Evolutionary conservation across 345 rosid species (phyloP).

Genomic region (Populus alba): DNA sequence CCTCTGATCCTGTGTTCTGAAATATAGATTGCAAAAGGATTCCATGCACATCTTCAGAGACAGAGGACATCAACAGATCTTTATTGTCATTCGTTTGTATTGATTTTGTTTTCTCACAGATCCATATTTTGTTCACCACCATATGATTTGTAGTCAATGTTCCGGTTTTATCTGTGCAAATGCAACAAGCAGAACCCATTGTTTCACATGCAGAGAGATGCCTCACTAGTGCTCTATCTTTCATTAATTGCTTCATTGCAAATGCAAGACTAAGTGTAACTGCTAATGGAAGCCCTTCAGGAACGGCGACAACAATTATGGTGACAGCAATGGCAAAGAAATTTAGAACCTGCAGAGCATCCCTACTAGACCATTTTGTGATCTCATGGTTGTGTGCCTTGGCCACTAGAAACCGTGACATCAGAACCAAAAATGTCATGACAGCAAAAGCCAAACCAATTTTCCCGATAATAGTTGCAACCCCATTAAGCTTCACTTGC

Average conservation of each 20-base stretch:
- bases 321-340: conserved; percentile 90
- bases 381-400: conserved; percentile 50
- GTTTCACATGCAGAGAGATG: conserved; percentile 96
- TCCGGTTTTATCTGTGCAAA: conserved; percentile 97
- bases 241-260: conserved; percentile 92
- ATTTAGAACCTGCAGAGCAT: conserved; percentile 65
- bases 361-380: conserved; percentile 56
- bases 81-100: conserved; percentile 15
- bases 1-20: conserved; percentile 72
- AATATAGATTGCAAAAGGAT: conserved; percentile 64
- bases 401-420: conserved; percentile 55
- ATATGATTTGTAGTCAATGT: conserved; percentile 95
- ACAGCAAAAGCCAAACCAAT: conserved; percentile 80
- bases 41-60: conserved; percentile 35
- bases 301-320: conserved; percentile 93
- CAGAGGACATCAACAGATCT: conserved; percentile 30
- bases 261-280: conserved; percentile 94
- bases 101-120: conserved; percentile 36
- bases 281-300: conserved; percentile 95
- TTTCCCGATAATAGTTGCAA: conserved; percentile 90
- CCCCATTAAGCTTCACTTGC: conserved; percentile 95
- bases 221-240: conserved; percentile 81
- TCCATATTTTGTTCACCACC: conserved; percentile 81
- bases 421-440: conserved; percentile 63
- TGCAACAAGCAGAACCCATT: conserved; percentile 92